phyloP scores from a whole-genome alignment of 1,284 basidiomycete genomes.

The Volvariella surrecta region DNA sequence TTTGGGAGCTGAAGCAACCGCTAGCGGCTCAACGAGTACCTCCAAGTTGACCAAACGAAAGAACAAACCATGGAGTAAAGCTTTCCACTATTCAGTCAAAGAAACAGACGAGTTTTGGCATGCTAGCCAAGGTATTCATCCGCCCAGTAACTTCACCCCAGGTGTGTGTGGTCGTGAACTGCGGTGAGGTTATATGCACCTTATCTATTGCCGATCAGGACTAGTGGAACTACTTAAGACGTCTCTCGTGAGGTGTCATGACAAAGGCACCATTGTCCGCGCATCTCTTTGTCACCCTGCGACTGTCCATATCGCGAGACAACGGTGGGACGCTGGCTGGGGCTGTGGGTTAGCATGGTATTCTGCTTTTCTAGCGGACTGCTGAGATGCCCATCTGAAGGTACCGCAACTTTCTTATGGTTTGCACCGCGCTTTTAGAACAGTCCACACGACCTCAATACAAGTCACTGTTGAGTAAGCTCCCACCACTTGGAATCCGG shows the following conservation, averaged over 20 bases:
- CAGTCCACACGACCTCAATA: slow-evolving; percentile 56
- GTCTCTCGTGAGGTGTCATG: slow-evolving; percentile 43
- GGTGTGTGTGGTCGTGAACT: slow-evolving; percentile 30
- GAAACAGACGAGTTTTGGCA: slow-evolving; percentile 60
- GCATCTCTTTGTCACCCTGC: slow-evolving; percentile 61
- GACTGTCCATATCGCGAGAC: slow-evolving; percentile 52
- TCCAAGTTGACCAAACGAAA: neutral
- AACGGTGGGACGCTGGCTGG: slow-evolving; percentile 56
- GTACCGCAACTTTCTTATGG: slow-evolving; percentile 86
- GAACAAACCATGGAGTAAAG: no score
- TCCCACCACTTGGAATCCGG: slow-evolving; percentile 57
- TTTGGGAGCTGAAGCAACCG: neutral
- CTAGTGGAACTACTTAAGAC: slow-evolving; percentile 58
- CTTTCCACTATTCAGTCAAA: slow-evolving; percentile 7
- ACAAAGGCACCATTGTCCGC: slow-evolving; percentile 40
- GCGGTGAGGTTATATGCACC: no score
- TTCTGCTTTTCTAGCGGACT: slow-evolving; percentile 2
- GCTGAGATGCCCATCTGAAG: slow-evolving; percentile 25
- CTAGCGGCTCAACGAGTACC: neutral
- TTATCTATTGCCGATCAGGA: no score
- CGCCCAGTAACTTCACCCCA: slow-evolving; percentile 68
- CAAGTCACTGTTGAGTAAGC: slow-evolving; percentile 44
- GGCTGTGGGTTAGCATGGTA: slow-evolving; percentile 56
- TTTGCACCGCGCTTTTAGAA: slow-evolving; percentile 62
- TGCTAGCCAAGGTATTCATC: slow-evolving; percentile 29